Evolutionary conservation across 441 rosid genomes (phyloP), one percentile per base, ranked within the genome.

Genomic region (Euphorbia celastroides): DNA sequence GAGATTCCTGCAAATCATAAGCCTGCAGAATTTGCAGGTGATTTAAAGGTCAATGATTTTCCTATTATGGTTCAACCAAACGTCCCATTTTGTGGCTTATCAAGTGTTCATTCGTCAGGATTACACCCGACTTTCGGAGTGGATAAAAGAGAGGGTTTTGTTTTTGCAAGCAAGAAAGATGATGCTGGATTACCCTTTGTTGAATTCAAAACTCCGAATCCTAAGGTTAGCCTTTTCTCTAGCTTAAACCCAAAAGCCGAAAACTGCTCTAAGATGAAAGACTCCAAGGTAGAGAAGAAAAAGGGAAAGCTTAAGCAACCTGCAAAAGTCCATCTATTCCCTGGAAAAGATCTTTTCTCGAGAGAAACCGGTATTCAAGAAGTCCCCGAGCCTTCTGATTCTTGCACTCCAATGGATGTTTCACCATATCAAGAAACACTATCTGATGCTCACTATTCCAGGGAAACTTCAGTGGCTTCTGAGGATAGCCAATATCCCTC

Each of bases 341-440:
- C 79, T 56, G 85, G 80, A 30, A 83, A 79, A 64, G 89, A 83
- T 54, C 82, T 80, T 80, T 73, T 80, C 75, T 75, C 80, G n/a
- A 68, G 60, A 66, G 81, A 74, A 70, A 78, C 70, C 68, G 72
- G 19, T 65, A 70, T 75, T 57, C 71, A 34, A 8, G 93, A 79
- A 75, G 77, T 67, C 59, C 75, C 71, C 12, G 94, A 92, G 70
- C 79, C 73, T 72, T 62, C 78, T 30, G 97, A 84, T 48, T 74
- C 94, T 48, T 87, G 70, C 82, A 90, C 96, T 22, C 97, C 90
- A 2, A 92, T 95, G 98, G 97, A 95, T 80, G 68, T 79, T 60
- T 90, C 99, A 30, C 93, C 97, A 1, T 89, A 84, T 68, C 88
- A 55, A 74, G 89, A 82, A 76, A 68, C 76, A 44, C 31, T 73